Evolutionary conservation across 2,329 filamentous ascomycete species (phyloP).

Genomic region (Pseudogymnoascus sp.): DNA sequence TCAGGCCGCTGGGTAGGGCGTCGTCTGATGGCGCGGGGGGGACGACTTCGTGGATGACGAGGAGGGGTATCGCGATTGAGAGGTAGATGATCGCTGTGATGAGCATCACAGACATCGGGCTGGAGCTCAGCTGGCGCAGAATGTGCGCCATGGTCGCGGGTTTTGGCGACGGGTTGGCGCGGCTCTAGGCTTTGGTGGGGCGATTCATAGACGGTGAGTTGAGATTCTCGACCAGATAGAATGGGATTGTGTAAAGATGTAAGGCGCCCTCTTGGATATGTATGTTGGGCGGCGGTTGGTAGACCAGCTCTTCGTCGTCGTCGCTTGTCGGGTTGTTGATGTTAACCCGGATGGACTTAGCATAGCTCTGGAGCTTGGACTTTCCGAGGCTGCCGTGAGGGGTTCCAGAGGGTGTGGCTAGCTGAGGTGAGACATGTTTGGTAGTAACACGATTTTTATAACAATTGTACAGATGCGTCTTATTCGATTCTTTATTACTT

Average conservation of each 20-base stretch:
- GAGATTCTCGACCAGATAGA: too few relatives aligned
- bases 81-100: slow-evolving; percentile 72
- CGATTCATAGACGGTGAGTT: background rate
- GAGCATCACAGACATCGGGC: slow-evolving; percentile 72
- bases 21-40: slow-evolving; percentile 55
- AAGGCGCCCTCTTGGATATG: background rate
- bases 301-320: background rate
- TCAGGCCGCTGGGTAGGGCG: slow-evolving; percentile 55
- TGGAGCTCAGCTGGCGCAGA: slow-evolving; percentile 50
- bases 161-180: background rate
- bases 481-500: background rate
- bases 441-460: background rate
- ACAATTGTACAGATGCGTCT: background rate
- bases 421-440: slow-evolving; percentile 1
- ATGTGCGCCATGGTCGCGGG: slow-evolving; percentile 3
- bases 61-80: slow-evolving; percentile 63
- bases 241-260: background rate
- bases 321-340: background rate
- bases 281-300: background rate
- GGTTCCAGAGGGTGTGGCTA: background rate
- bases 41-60: slow-evolving; percentile 69
- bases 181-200: background rate
- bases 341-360: background rate
- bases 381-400: background rate
- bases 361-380: background rate